Conservation (phyloP, 2,329 filamentous ascomycete species). For the Seiridium unicorne region DNA sequence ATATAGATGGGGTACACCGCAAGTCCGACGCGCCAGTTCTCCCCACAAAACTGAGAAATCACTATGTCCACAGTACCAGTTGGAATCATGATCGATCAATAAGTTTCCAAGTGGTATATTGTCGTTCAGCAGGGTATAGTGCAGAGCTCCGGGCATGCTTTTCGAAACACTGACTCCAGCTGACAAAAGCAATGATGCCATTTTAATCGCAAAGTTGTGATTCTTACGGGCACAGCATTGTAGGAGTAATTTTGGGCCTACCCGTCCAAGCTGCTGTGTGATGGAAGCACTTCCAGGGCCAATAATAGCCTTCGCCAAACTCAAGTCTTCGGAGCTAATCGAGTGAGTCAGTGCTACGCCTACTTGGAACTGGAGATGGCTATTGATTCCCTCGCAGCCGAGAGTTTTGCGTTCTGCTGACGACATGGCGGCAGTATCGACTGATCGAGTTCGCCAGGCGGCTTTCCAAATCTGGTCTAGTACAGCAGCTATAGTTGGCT, state of each 20-base stretch:
- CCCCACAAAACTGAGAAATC: no score
- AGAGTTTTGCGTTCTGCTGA: neutral
- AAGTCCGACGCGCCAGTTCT: no score
- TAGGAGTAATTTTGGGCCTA: neutral
- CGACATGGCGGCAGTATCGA: neutral
- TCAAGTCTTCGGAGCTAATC: no score
- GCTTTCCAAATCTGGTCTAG: neutral
- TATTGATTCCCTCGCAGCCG: no score
- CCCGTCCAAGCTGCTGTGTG: neutral
- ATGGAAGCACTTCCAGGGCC: neutral
- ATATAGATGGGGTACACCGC: no score
- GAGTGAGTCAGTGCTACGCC: no score
- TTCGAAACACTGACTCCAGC: no score
- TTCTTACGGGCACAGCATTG: neutral
- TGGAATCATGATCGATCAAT: no score
- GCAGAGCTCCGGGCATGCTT: neutral
- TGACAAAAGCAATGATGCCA: neutral
- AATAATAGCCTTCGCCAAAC: no score
- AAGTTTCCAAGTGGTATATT: neutral
- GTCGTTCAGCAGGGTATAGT: neutral
- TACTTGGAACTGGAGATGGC: no score
- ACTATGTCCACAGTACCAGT: no score
- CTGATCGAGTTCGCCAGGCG: neutral
- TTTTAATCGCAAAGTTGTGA: neutral
- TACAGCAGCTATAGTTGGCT: neutral